A percentile compares a stretch with the other conserved stretches of the same genome.
phyloP scores from a whole-genome alignment of 108 stramenopile species.

The Pseudonitzschia multistriata region DNA sequence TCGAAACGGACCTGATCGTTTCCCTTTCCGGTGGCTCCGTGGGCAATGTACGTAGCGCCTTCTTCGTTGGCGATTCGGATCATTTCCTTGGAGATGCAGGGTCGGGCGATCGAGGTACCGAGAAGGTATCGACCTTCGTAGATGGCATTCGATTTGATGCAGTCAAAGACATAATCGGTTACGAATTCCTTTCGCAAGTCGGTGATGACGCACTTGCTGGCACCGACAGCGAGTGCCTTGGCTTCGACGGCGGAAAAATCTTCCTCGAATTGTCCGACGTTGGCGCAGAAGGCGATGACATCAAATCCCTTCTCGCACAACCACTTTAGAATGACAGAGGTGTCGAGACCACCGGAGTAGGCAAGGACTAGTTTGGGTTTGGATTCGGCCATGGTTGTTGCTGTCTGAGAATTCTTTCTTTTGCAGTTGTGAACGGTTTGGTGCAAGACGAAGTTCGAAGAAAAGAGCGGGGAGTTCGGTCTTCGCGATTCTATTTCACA shows the following conservation, averaged over 20 bases:
- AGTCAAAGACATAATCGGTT: slow-evolving; percentile 92
- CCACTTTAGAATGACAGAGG: slow-evolving; percentile 98
- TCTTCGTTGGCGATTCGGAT: slow-evolving; percentile 94
- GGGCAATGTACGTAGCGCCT: slow-evolving; percentile 89
- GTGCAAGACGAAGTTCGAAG: no score
- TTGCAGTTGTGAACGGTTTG: background rate
- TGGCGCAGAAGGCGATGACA: slow-evolving; percentile 96
- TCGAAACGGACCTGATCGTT: slow-evolving; percentile 99
- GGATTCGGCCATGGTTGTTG: slow-evolving; percentile 37
- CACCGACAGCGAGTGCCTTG: slow-evolving; percentile 86
- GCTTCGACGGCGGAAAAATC: slow-evolving; percentile 85
- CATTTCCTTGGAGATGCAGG: slow-evolving; percentile 98
- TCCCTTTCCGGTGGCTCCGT: slow-evolving; percentile 99
- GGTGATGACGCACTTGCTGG: slow-evolving; percentile 84
- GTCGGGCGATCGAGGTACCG: slow-evolving; percentile 96
- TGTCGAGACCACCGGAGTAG: slow-evolving; percentile 98
- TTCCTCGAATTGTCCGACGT: slow-evolving; percentile 90
- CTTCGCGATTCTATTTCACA: no score
- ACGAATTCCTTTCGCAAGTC: slow-evolving; percentile 97
- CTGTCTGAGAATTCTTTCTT: background rate
- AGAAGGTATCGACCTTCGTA: slow-evolving; percentile 93
- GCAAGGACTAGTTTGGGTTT: slow-evolving; percentile 93
- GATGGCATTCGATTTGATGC: slow-evolving; percentile 93
- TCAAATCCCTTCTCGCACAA: slow-evolving; percentile 97
- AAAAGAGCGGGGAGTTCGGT: no score